Conservation (phyloP, 768 basidiomycete species). For the Pisolithus orientalis region DNA sequence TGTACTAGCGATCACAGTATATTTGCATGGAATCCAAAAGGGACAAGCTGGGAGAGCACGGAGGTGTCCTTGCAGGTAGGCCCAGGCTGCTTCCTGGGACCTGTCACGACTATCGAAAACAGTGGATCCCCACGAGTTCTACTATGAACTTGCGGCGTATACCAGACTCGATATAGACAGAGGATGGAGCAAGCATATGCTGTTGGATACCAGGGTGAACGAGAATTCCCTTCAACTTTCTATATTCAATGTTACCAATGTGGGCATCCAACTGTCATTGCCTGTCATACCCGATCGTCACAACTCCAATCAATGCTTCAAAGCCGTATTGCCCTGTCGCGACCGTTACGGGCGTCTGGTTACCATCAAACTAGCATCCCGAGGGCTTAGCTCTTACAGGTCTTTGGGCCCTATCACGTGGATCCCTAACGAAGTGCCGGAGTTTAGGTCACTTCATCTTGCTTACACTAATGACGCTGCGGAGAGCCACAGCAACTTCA, state of each 20-base stretch:
- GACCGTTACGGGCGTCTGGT: too few species aligned
- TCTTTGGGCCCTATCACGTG: not conserved
- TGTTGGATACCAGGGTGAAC: not conserved
- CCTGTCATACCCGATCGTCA: not conserved
- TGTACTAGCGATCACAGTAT: not conserved
- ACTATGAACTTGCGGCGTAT: not conserved
- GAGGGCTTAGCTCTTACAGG: not conserved
- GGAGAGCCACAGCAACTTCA: not conserved
- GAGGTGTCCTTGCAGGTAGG: not conserved
- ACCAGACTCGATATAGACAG: too few species aligned
- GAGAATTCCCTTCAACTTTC: not conserved
- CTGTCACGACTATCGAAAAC: not conserved
- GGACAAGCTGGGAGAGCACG: not conserved
- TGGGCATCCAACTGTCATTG: not conserved
- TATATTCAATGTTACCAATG: not conserved
- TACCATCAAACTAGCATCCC: too few species aligned
- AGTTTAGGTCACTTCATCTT: not conserved
- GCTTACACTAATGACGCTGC: not conserved
- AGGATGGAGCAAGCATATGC: not conserved
- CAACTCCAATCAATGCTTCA: not conserved
- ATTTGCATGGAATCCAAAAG: not conserved
- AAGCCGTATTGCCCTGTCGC: too few species aligned
- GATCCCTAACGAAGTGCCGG: not conserved
- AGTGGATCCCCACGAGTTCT: not conserved
- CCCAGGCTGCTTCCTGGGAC: not conserved